These are phyloP conservation scores for Thoreauomyces humboldtii DNA, from an alignment of 192 early-diverging fungal species.

Conservation along the genomic window DNA sequence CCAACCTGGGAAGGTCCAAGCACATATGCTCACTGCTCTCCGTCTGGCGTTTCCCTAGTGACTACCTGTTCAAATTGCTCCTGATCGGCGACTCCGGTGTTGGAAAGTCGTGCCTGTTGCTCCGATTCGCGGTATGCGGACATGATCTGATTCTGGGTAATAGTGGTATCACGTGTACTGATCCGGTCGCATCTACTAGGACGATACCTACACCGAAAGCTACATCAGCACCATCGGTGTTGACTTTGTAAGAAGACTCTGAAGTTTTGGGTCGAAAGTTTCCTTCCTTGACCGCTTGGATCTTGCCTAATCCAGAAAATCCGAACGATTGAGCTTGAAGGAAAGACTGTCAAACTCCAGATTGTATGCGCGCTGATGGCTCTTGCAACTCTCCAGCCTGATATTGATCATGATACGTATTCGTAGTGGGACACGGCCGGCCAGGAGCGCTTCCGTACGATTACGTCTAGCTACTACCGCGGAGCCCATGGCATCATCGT, in stretches of 20 bases:
- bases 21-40: background rate
- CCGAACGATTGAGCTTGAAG: conserved; percentile 96
- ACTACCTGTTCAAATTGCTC: conserved; percentile 98
- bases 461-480: conserved; percentile 96
- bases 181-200: conserved; percentile 35
- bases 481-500: conserved; percentile 99
- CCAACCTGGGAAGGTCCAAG: background rate
- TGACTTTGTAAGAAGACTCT: conserved; percentile 96
- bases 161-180: background rate
- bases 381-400: background rate
- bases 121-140: conserved; percentile 81
- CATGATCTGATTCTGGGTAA: background rate
- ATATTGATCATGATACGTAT: background rate
- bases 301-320: no score
- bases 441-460: conserved; percentile 98
- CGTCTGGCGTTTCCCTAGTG: conserved; percentile 51
- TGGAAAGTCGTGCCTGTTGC: conserved; percentile 94
- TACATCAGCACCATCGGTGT: conserved; percentile 99
- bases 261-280: no score
- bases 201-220: conserved; percentile 98
- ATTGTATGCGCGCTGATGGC: conserved; percentile 74
- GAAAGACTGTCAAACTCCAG: conserved; percentile 97
- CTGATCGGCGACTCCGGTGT: conserved; percentile 98
- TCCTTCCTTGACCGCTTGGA: no score
- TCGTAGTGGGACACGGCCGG: conserved; percentile 96